A percentile compares a stretch with the other conserved stretches of the same genome.
Evolutionary conservation across 2,329 filamentous ascomycete species (phyloP).

Genomic region (Tolypocladium guangdongense): DNA sequence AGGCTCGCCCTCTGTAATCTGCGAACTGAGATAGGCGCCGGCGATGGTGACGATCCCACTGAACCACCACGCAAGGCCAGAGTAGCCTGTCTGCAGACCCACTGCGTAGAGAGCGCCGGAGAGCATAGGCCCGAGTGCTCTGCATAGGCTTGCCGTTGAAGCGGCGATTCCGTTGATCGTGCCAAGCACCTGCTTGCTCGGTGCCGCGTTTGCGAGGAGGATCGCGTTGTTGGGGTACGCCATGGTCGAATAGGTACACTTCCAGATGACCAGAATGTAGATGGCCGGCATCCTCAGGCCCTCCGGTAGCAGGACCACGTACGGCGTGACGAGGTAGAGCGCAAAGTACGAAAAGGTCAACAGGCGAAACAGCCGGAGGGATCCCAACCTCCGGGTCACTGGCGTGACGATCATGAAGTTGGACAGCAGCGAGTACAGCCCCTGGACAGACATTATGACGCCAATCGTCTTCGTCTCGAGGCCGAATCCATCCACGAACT

Average conservation of each 20-base stretch:
- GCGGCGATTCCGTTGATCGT: conserved; percentile 89
- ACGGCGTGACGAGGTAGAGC: conserved; percentile 80
- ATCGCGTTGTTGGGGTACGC: conserved; percentile 87
- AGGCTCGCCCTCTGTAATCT: conserved; percentile 55
- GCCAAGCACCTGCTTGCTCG: conserved; percentile 73
- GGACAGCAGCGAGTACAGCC: conserved; percentile 77
- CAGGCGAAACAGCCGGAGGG: conserved; percentile 70
- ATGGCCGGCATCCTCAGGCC: conserved; percentile 61
- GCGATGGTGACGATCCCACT: conserved; percentile 65
- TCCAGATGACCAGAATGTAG: conserved; percentile 72
- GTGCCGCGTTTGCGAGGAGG: conserved; percentile 78
- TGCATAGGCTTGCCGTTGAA: conserved; percentile 78
- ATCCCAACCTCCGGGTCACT: conserved; percentile 64
- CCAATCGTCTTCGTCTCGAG: conserved; percentile 77
- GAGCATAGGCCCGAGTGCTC: conserved; percentile 79
- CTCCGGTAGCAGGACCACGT: conserved; percentile 73
- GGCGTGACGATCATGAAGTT: conserved; percentile 78
- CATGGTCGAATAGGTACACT: conserved; percentile 85
- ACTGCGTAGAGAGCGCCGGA: conserved; percentile 77
- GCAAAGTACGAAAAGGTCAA: conserved; percentile 75
- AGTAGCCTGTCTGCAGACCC: conserved; percentile 70
- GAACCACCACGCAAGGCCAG: conserved; percentile 89
- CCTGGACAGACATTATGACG: conserved; percentile 78
- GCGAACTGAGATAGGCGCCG: conserved; percentile 65
- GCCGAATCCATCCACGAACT: conserved; percentile 78